Evolutionary conservation across 1,139 yeast species (phyloP), one percentile per base, ranked within the genome.

Genomic region (Candida sojae): DNA sequence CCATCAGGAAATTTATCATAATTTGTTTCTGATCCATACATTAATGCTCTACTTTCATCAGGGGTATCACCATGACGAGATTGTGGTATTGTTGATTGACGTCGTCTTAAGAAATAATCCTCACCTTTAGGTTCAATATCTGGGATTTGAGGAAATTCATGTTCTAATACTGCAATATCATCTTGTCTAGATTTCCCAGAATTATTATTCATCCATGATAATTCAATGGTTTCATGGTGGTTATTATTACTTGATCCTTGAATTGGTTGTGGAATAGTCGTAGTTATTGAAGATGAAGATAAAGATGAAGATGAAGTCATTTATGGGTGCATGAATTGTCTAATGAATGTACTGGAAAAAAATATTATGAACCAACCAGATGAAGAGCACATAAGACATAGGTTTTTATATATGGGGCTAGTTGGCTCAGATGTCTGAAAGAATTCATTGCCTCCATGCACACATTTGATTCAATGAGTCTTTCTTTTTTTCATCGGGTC

Each of bases 1-100:
- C 89, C 88, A 50, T 85, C 88, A 0, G 93, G 93, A 57, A 79
- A 79, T 26, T 61, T 61, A 35, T 56, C 55, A 2, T 67, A 63
- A 44, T 67, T 55, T 12, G 53, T 43, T 43, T 65, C 70, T 23
- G 61, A 55, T 3, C 57, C 57, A 49, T 60, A 65, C 69, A 65
- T 65, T 23, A 57, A 49, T 11, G 48, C 53, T 9, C 48, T 39
- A 4, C 56, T 47, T 36, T 48, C 51, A 25, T 42, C 43, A 12
- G 3, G 11, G 1, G 10, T 30, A 23, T 31, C 36, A 2, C 37
- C 37, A 8, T 31, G 43, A 10, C 1, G 41, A 8, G n/a, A 6
- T 11, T 10, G n/a, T 28, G 32, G 33, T 25, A 6, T 36, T n/a
- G 31, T 10, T 21, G 21, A 17, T 17, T 28, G 34, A 29, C 44